Evolutionary conservation across 202 grass and related monocot genomes (phyloP).

Genomic region (Panicum virgatum): DNA sequence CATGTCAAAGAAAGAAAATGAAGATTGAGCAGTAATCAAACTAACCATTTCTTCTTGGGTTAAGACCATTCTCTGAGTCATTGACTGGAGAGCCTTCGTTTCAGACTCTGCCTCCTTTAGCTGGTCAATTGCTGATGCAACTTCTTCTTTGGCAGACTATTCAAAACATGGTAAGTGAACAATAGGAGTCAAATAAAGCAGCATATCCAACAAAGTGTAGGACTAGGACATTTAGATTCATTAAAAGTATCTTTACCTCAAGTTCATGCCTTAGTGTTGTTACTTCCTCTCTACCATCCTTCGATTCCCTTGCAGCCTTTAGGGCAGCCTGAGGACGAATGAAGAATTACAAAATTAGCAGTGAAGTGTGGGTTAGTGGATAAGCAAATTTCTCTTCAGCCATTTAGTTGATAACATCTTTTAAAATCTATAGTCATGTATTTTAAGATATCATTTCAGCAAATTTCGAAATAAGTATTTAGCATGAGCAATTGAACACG

Average conservation of each 20-base stretch:
- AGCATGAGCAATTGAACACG: conserved; percentile 19
- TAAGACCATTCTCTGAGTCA: conserved; percentile 97
- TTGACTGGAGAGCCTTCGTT: conserved; percentile 73
- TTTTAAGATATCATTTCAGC: conserved; percentile 7
- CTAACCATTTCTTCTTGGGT: conserved; percentile 98
- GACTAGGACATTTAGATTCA: conserved; percentile 25
- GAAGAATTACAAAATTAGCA: conserved; percentile 26
- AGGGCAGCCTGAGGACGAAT: conserved; percentile 66
- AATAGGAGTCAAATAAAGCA: conserved; percentile 31
- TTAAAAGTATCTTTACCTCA: conserved; percentile 57
- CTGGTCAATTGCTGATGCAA: conserved; percentile 62
- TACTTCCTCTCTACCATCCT: conserved; percentile 83
- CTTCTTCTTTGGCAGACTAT: conserved; percentile 90
- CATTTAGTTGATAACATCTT: conserved; percentile 1
- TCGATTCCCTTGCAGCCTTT: conserved; percentile 82
- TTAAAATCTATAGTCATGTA: conserved; percentile 25
- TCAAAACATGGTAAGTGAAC: conserved; percentile 38
- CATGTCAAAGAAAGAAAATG: conserved; percentile 13
- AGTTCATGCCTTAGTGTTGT: conserved; percentile 72
- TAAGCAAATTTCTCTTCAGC: conserved; percentile 5
- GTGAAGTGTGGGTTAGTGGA: not conserved
- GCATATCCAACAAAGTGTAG: conserved; percentile 25
- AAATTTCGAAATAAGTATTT: conserved; percentile 24
- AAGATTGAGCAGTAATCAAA: conserved; percentile 18
- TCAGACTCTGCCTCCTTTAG: conserved; percentile 88